These are phyloP conservation scores for Xylariaceae sp. DNA, from an alignment of 2,329 filamentous ascomycete genomes.

Conservation along the genomic window DNA sequence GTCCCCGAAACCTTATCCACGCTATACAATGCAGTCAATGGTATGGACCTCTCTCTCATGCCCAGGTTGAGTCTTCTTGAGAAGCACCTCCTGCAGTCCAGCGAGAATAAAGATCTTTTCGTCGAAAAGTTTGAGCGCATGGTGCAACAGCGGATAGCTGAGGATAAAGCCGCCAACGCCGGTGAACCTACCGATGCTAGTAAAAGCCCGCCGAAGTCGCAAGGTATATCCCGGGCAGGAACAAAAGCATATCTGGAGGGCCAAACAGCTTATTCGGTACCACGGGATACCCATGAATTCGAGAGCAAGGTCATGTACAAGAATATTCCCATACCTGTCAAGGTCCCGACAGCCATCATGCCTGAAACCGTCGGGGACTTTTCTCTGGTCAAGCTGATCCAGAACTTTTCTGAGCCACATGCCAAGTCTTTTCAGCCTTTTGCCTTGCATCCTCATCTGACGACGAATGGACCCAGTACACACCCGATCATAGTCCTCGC, in stretches of 20 bases:
- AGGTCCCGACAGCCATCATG: slow-evolving; percentile 87
- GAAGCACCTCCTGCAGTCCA: slow-evolving; percentile 77
- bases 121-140: slow-evolving; percentile 96
- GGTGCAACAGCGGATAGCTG: slow-evolving; percentile 72
- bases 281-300: slow-evolving; percentile 94
- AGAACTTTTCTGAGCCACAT: slow-evolving; percentile 83
- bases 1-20: slow-evolving; percentile 80
- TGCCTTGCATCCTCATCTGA: slow-evolving; percentile 81
- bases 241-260: slow-evolving; percentile 58
- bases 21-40: slow-evolving; percentile 88
- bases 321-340: slow-evolving; percentile 92
- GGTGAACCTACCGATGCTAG: slow-evolving; percentile 42
- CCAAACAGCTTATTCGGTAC: slow-evolving; percentile 66
- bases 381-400: slow-evolving; percentile 92
- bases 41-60: slow-evolving; percentile 94
- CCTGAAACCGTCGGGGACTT: slow-evolving; percentile 97
- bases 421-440: slow-evolving; percentile 80
- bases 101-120: slow-evolving; percentile 92
- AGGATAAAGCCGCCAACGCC: slow-evolving; percentile 48
- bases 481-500: slow-evolving; percentile 93
- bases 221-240: slow-evolving; percentile 53
- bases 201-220: slow-evolving; percentile 42
- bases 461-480: slow-evolving; percentile 81
- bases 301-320: slow-evolving; percentile 95
- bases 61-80: slow-evolving; percentile 79